Percentiles rank a stretch among this genome's conserved stretches.
phyloP scores from a whole-genome alignment of 2,329 filamentous ascomycete species.

The Parastagonospora nodorum region DNA sequence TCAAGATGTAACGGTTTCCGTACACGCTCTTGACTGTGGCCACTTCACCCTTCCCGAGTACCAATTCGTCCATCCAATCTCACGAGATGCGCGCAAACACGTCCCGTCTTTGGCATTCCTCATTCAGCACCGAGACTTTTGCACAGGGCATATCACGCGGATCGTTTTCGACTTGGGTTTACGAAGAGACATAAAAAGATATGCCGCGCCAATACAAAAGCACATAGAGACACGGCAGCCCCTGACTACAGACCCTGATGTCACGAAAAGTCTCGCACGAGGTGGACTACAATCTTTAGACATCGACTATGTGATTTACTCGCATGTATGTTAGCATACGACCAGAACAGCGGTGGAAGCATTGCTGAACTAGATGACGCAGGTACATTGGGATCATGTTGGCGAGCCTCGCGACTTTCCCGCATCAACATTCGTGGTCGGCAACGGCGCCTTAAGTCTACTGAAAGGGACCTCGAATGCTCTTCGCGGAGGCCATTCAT shows the following conservation, averaged over 20 bases:
- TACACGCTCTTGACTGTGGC: constrained; percentile 46
- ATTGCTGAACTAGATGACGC: not conserved
- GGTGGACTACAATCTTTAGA: constrained; percentile 45
- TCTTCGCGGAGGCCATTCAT: constrained; percentile 38
- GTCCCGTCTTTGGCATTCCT: constrained; percentile 62
- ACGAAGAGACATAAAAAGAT: constrained; percentile 52
- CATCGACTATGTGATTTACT: constrained; percentile 50
- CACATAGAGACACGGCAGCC: constrained; percentile 56
- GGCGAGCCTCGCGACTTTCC: constrained; percentile 48
- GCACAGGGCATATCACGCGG: constrained; percentile 40
- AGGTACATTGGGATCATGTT: constrained; percentile 52
- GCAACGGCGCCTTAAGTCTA: constrained; percentile 34
- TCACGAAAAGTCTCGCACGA: constrained; percentile 45
- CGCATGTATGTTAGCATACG: constrained; percentile 41
- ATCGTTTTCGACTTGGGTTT: constrained; percentile 63
- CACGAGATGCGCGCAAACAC: constrained; percentile 51
- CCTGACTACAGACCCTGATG: constrained; percentile 45
- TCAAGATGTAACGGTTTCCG: constrained; percentile 34
- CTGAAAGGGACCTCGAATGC: constrained; percentile 26
- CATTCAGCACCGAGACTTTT: constrained; percentile 53
- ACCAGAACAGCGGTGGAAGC: not conserved
- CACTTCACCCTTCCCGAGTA: constrained; percentile 56
- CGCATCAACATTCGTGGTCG: constrained; percentile 47
- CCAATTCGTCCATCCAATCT: constrained; percentile 54
- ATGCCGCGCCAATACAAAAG: constrained; percentile 52